These are phyloP conservation scores for Chimonanthus praecox DNA, from an alignment of 164 flowering plant species.

Conservation along the genomic window DNA sequence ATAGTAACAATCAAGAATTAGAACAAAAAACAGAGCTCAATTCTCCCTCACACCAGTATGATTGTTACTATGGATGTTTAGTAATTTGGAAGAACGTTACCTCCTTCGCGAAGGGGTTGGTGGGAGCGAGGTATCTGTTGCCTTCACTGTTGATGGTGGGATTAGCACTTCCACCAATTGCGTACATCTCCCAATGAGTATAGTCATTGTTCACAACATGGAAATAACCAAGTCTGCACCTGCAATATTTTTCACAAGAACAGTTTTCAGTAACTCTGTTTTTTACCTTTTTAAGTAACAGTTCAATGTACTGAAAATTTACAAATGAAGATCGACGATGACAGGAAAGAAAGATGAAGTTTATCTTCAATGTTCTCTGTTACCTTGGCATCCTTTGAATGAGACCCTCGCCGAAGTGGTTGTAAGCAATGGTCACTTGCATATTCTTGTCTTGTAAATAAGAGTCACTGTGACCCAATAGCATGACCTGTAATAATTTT, in stretches of 20 bases:
- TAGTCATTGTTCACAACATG: slow-evolving; percentile 97
- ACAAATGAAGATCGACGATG: background rate
- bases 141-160: slow-evolving; percentile 97
- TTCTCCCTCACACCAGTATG: too few relatives aligned
- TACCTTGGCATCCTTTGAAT: slow-evolving; percentile 99
- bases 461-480: slow-evolving; percentile 91
- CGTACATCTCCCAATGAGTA: slow-evolving; percentile 98
- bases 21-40: too few relatives aligned
- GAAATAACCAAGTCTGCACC: slow-evolving; percentile 90
- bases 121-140: slow-evolving; percentile 73
- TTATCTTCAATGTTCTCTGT: background rate
- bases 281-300: too few relatives aligned
- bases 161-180: slow-evolving; percentile 85
- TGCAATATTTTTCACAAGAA: slow-evolving; percentile 17
- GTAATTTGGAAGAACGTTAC: slow-evolving; percentile 19
- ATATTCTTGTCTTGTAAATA: slow-evolving; percentile 74
- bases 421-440: slow-evolving; percentile 98
- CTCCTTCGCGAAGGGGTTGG: slow-evolving; percentile 71
- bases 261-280: background rate
- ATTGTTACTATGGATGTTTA: too few relatives aligned
- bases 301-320: background rate
- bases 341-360: background rate
- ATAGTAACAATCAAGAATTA: too few relatives aligned
- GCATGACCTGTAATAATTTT: slow-evolving; percentile 58
- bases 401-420: slow-evolving; percentile 93